Base-by-base conservation (phyloP, 352 stramenopile species). In the Thalassiosira hispida region DNA sequence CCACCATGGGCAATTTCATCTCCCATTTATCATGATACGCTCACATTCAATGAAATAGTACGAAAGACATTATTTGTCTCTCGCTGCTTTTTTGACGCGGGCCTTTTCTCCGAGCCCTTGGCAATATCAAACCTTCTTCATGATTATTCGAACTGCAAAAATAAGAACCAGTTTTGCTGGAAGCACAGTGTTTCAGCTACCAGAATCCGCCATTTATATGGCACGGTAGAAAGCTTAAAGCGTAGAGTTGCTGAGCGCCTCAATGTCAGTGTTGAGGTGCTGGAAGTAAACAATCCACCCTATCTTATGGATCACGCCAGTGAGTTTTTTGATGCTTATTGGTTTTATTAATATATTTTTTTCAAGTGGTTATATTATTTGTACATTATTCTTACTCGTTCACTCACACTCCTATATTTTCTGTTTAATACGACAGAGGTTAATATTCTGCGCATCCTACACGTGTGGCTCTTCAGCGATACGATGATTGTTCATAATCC, bases 31-130 rank as follows among this genome's bases (percentile, higher is more conserved):
- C 88, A 94, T 53, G 79, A 88, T 59, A 67, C 83, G 5, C 61
- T 71, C 2, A 72, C 82, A 12, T 95, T 87, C 59, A 93, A 94
- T 53, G 64, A 77, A n/a, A 73, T 79, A 70, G 35, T 78, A 16
- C 76, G 67, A 7, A 78, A 79, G 31, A 86, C 83, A 40, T n/a
- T n/a, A n/a, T 93, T 90, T 66, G 60, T 81, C 31, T 76, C 89
- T 22, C 77, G 84, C 73, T 86, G 68, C 63, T 77, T 85, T 35
- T 95, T 94, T 69, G 92, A 95, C 75, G 79, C 67, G 12, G 90
- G 90, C 23, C 64, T 93, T 12, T 95, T 90, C 55, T 95, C 89
- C 8, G 92, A 96, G 51, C 90, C 91, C 5, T 51, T 95, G 31
- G 79, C 65, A 29, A 76, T 91, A 20, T 83, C 92, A 56, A 90